A percentile compares a stretch with the other conserved stretches of the same genome.
Conservation (phyloP, 306 rosid species). For the Casuarina cunninghamiana region DNA sequence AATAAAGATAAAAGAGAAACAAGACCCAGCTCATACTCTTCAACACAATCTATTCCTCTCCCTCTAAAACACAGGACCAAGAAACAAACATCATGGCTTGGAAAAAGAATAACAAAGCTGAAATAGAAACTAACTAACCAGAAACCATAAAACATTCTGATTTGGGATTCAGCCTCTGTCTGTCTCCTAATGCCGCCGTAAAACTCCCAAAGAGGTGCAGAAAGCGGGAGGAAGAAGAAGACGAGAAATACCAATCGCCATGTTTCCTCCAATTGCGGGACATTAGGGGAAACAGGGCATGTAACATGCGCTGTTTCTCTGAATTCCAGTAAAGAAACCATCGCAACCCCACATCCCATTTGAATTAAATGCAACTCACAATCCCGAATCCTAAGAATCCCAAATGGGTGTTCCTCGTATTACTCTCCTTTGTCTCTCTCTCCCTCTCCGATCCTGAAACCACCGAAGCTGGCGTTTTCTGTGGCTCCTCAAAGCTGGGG, state of each 20-base stretch:
- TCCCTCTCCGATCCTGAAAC: background rate
- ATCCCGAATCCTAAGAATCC: background rate
- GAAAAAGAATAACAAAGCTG: background rate
- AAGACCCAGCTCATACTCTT: slow-evolving; percentile 27
- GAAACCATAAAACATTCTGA: slow-evolving; percentile 4
- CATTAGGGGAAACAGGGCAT: background rate
- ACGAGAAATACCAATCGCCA: background rate
- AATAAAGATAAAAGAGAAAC: slow-evolving; percentile 21
- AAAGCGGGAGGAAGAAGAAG: background rate
- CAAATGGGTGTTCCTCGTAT: slow-evolving; percentile 12
- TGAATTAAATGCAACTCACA: slow-evolving; percentile 29
- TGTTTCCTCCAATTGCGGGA: background rate
- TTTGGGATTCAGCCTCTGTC: slow-evolving; percentile 7
- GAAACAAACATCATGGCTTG: slow-evolving; percentile 4
- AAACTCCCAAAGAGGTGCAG: background rate
- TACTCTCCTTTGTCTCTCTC: background rate
- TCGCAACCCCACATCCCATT: background rate
- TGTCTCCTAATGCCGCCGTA: background rate
- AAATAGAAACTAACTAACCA: background rate
- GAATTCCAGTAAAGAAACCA: background rate
- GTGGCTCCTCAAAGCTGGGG: slow-evolving; percentile 20
- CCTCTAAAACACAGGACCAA: background rate
- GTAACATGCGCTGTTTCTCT: slow-evolving; percentile 1
- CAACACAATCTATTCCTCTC: background rate
- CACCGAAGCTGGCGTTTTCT: slow-evolving; percentile 23